Conservation (phyloP, 805 yeast genomes). For the Kuraishia borneana region DNA sequence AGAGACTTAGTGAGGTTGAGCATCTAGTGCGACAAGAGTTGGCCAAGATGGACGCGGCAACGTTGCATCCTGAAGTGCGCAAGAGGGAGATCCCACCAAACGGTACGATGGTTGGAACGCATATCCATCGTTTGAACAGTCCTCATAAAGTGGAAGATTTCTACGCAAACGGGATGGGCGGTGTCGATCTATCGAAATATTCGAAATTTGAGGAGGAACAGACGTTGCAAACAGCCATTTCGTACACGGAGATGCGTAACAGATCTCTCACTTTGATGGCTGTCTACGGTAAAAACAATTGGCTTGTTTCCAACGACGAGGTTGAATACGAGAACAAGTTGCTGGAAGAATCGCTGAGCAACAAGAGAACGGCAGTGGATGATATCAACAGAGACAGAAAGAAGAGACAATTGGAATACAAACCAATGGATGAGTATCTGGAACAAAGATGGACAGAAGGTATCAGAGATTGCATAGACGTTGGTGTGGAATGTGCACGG, state of each 20-base stretch:
- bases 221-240: slow-evolving; percentile 24
- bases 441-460: slow-evolving; percentile 40
- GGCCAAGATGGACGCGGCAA: slow-evolving; percentile 1
- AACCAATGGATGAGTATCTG: slow-evolving; percentile 32
- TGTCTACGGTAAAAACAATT: slow-evolving; percentile 23
- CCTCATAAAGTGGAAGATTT: background rate
- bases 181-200: slow-evolving; percentile 20
- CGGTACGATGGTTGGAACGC: background rate
- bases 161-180: slow-evolving; percentile 8
- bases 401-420: slow-evolving; percentile 27
- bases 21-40: background rate
- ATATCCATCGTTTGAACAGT: background rate
- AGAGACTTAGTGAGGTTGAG: background rate
- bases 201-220: slow-evolving; percentile 10
- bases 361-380: slow-evolving; percentile 30
- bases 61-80: background rate
- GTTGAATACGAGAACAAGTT: slow-evolving; percentile 16
- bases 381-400: slow-evolving; percentile 31
- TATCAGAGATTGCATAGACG: slow-evolving; percentile 24
- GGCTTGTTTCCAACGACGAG: slow-evolving; percentile 23
- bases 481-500: slow-evolving; percentile 23
- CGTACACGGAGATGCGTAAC: slow-evolving; percentile 27
- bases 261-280: slow-evolving; percentile 27
- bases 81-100: background rate
- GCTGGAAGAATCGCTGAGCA: slow-evolving; percentile 16